A percentile compares a stretch with the other conserved stretches of the same genome.
phyloP scores from a whole-genome alignment of 2,329 filamentous ascomycete species.

The Fusarium begoniae region DNA sequence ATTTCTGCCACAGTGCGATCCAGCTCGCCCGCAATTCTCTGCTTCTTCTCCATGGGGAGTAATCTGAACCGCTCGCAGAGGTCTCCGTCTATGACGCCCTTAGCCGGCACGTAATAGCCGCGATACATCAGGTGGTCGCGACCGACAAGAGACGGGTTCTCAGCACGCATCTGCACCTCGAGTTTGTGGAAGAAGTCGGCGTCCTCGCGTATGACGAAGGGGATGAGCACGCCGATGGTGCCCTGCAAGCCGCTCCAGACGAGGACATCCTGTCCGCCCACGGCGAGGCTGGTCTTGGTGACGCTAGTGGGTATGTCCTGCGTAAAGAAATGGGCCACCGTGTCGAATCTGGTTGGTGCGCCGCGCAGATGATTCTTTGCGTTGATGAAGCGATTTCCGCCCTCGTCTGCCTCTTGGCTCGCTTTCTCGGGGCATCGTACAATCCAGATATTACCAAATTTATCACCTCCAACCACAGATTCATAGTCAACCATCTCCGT shows the following conservation, averaged over 20 bases:
- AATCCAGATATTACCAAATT: constrained; percentile 96
- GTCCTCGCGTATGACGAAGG: constrained; percentile 89
- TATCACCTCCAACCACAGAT: constrained; percentile 92
- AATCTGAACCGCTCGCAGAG: constrained; percentile 91
- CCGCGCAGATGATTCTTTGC: rapidly evolving
- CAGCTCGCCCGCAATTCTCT: constrained; percentile 91
- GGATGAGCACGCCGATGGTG: constrained; percentile 91
- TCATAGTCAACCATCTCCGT: constrained; percentile 97
- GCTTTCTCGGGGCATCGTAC: constrained; percentile 86
- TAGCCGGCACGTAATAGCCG: constrained; percentile 94
- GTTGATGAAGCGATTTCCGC: rapidly evolving
- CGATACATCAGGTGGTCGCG: constrained; percentile 96
- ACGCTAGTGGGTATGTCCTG: constrained; percentile 96
- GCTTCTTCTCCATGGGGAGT: constrained; percentile 88
- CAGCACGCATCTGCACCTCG: constrained; percentile 84
- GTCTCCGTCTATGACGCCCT: constrained; percentile 96
- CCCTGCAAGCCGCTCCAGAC: constrained; percentile 97
- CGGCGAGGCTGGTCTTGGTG: constrained; percentile 86
- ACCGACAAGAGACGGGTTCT: constrained; percentile 87
- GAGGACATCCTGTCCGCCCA: constrained; percentile 89
- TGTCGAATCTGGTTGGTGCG: constrained; percentile 78
- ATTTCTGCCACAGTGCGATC: constrained; percentile 91
- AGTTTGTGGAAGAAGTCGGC: constrained; percentile 97
- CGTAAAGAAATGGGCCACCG: constrained; percentile 90
- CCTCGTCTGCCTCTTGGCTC: constrained; percentile 65